These are phyloP conservation scores for Xylariaceae sp. DNA, from an alignment of 2,329 filamentous ascomycete genomes.

Conservation along the genomic window DNA sequence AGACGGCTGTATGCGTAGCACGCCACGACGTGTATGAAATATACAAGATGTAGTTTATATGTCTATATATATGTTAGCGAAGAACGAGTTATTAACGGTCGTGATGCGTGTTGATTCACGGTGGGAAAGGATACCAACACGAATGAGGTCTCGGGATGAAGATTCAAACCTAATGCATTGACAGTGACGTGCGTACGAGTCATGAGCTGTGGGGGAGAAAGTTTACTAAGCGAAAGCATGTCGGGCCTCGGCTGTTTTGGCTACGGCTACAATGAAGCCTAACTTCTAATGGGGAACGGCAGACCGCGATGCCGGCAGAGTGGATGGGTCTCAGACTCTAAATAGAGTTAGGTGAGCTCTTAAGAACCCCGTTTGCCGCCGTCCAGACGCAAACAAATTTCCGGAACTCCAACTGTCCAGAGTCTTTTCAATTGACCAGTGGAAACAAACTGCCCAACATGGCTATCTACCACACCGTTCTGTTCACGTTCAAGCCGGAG, in stretches of 20 bases:
- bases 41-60: too few relatives aligned
- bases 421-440: not conserved
- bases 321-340: not conserved
- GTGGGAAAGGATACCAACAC: not conserved
- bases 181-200: not conserved
- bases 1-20: not conserved
- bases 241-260: not conserved
- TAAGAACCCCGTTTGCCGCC: not conserved
- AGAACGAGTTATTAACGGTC: too few relatives aligned
- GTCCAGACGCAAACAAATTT: not conserved
- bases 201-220: not conserved
- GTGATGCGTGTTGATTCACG: not conserved
- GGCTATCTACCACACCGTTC: conserved; percentile 28
- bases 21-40: too few relatives aligned
- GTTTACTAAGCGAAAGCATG: not conserved
- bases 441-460: conserved; percentile 16
- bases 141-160: not conserved
- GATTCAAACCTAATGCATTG: not conserved
- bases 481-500: conserved; percentile 27
- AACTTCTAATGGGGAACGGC: not conserved
- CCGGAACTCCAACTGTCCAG: not conserved
- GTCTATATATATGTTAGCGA: too few relatives aligned
- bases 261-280: not conserved
- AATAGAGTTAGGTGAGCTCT: not conserved
- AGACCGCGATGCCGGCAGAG: not conserved